phyloP scores from a whole-genome alignment of 345 rosid genomes.

The Sisymbrium altissimum region DNA sequence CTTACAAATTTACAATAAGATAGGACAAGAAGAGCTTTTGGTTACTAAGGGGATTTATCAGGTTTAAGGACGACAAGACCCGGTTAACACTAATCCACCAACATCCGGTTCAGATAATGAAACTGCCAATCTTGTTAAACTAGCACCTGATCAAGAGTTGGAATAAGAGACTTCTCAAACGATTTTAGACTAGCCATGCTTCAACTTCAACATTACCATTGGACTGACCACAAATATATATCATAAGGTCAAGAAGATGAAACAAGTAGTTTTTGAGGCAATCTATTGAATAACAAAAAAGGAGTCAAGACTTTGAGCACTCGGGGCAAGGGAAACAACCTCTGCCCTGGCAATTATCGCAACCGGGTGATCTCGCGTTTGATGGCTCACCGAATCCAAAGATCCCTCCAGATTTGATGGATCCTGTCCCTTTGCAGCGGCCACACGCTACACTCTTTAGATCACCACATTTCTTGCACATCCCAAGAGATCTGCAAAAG shows the following conservation, averaged over 20 bases:
- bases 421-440: constrained; percentile 73
- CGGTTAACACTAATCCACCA: background rate
- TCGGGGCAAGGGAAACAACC: constrained; percentile 74
- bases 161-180: background rate
- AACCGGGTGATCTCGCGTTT: constrained; percentile 33
- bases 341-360: constrained; percentile 59
- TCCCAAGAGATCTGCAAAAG: constrained; percentile 64
- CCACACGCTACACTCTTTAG: constrained; percentile 72
- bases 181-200: background rate
- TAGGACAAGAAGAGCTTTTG: background rate
- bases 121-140: background rate
- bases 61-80: background rate
- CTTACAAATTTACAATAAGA: background rate
- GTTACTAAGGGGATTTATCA: background rate
- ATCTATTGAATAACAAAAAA: background rate
- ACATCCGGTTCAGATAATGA: background rate
- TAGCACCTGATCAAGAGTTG: background rate
- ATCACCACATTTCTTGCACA: constrained; percentile 88
- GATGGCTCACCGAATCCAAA: constrained; percentile 41
- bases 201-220: background rate
- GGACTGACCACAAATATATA: background rate
- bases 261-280: constrained; percentile 13
- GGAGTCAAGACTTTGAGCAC: constrained; percentile 49
- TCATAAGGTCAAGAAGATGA: constrained; percentile 4
- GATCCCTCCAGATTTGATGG: constrained; percentile 48